These are phyloP conservation scores for Acrocalymma vagum DNA, from an alignment of 2,329 filamentous ascomycete species.

Conservation along the genomic window DNA sequence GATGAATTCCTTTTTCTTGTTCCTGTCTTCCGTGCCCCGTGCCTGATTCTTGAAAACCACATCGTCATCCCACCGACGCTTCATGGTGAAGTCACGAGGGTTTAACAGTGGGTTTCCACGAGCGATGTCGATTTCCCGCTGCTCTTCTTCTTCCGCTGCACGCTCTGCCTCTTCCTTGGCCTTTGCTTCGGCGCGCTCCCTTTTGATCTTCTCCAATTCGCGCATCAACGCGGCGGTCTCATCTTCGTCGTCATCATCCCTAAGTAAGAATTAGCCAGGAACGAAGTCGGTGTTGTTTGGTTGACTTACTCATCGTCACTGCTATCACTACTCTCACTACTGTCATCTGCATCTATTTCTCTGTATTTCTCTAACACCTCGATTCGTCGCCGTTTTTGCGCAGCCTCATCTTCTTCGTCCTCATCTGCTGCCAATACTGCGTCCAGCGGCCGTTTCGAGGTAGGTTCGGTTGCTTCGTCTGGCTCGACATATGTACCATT, in stretches of 20 bases:
- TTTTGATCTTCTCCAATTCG: slow-evolving; percentile 93
- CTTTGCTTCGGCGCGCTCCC: slow-evolving; percentile 81
- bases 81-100: slow-evolving; percentile 86
- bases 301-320: slow-evolving; percentile 65
- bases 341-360: slow-evolving; percentile 83
- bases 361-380: slow-evolving; percentile 83
- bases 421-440: slow-evolving; percentile 52
- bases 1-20: slow-evolving; percentile 94
- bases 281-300: no score
- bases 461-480: slow-evolving; percentile 48
- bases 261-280: slow-evolving; percentile 23
- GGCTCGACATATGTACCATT: slow-evolving; percentile 67
- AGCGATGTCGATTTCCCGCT: slow-evolving; percentile 87
- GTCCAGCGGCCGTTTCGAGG: slow-evolving; percentile 73
- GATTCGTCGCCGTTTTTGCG: slow-evolving; percentile 79
- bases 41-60: slow-evolving; percentile 99
- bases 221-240: slow-evolving; percentile 89
- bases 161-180: slow-evolving; percentile 85
- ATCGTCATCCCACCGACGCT: slow-evolving; percentile 95
- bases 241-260: slow-evolving; percentile 70
- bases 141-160: slow-evolving; percentile 81
- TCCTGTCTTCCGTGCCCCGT: slow-evolving; percentile 89
- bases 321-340: slow-evolving; percentile 61
- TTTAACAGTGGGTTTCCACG: slow-evolving; percentile 93
- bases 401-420: slow-evolving; percentile 71